These are phyloP conservation scores for Apostasia shenzhenica DNA, from an alignment of 106 monocot species.

Conservation along the genomic window DNA sequence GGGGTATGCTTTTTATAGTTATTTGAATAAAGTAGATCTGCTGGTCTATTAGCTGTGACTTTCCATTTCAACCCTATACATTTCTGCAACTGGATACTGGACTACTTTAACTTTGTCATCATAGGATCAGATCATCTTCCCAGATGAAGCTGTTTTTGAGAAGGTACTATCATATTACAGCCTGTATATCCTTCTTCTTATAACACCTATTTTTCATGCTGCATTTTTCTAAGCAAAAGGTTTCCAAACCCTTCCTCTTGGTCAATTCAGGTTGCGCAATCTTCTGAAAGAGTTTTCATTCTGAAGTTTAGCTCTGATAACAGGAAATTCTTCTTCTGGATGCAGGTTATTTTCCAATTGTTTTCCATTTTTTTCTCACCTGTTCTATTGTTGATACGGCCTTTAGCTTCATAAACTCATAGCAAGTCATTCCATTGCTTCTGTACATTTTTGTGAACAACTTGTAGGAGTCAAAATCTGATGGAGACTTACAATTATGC, in stretches of 20 bases:
- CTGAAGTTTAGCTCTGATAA: constrained; percentile 85
- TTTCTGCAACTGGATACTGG: neutral
- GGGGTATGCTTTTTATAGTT: too few species aligned
- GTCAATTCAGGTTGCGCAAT: constrained; percentile 66
- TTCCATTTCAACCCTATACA: too few species aligned
- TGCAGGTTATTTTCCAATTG: constrained; percentile 56
- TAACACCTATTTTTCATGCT: neutral
- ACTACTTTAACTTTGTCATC: constrained; percentile 31
- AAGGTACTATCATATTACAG: constrained; percentile 40
- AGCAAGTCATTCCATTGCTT: neutral
- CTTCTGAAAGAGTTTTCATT: constrained; percentile 87
- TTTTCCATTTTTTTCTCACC: neutral
- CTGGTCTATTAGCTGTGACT: too few species aligned
- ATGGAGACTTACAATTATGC: constrained; percentile 61
- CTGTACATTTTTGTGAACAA: constrained; percentile 7
- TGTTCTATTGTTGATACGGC: neutral
- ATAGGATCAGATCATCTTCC: constrained; percentile 96
- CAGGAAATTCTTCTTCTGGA: constrained; percentile 95
- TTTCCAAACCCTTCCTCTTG: constrained; percentile 2
- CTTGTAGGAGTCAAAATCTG: constrained; percentile 59
- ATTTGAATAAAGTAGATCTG: too few species aligned
- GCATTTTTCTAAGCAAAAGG: neutral
- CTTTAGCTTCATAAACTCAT: too few species aligned
- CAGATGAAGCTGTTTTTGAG: constrained; percentile 92
- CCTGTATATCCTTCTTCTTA: neutral